These are phyloP conservation scores for Agaricales sp. DNA, from an alignment of 1,284 basidiomycete genomes.

Conservation along the genomic window DNA sequence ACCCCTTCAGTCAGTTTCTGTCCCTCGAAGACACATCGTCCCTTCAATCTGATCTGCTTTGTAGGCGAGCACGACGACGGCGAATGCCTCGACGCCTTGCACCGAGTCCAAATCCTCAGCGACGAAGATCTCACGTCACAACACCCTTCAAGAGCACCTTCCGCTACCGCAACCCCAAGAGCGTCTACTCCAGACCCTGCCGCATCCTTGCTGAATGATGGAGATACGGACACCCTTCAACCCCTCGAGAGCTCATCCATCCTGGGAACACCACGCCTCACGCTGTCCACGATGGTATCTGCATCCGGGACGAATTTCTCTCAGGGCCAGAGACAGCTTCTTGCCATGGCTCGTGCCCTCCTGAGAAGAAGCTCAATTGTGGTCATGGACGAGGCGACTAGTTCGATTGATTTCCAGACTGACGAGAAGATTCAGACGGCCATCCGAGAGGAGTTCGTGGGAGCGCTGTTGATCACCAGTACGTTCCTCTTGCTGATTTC, in stretches of 20 bases:
- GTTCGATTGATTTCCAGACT: slow-evolving; percentile 65
- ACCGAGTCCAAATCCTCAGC: slow-evolving; percentile 20
- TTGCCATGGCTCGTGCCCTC: slow-evolving; percentile 67
- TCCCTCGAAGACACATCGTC: not conserved
- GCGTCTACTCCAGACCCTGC: slow-evolving; percentile 41
- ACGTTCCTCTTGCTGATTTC: not conserved
- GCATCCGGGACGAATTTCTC: slow-evolving; percentile 2
- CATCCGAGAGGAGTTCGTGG: slow-evolving; percentile 65
- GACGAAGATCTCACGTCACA: not conserved
- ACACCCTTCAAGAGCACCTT: slow-evolving; percentile 42
- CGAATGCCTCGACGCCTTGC: slow-evolving; percentile 57
- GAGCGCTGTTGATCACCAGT: slow-evolving; percentile 64
- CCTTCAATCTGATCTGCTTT: not conserved
- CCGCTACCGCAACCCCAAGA: slow-evolving; percentile 27
- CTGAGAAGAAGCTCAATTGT: slow-evolving; percentile 70
- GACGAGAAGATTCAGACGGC: slow-evolving; percentile 76
- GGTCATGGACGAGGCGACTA: slow-evolving; percentile 81
- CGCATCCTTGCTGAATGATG: slow-evolving; percentile 65
- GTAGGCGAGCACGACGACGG: slow-evolving; percentile 40
- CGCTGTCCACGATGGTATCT: not conserved
- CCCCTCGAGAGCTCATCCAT: not conserved
- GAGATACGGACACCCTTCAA: slow-evolving; percentile 32
- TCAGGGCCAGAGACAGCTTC: slow-evolving; percentile 44
- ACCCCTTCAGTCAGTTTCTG: slow-evolving; percentile 38
- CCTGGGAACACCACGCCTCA: not conserved